Conservation (phyloP, 192 early-diverging fungal genomes). For the Chytriomyces confervae region DNA sequence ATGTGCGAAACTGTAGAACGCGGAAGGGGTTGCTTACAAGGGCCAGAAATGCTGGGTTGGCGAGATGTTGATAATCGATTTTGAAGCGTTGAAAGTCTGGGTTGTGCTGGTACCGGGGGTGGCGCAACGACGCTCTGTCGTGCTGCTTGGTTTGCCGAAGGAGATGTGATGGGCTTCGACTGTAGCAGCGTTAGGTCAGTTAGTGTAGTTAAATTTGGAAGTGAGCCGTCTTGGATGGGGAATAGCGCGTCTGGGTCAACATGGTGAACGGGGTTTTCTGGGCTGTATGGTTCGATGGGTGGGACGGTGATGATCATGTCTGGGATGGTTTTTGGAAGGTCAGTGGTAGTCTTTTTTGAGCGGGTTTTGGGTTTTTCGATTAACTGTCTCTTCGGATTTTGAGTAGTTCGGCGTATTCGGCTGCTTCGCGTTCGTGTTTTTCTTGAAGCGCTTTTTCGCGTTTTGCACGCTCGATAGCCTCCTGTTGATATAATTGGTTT, state of each 20-base stretch:
- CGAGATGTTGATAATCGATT: neutral
- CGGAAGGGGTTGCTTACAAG: neutral
- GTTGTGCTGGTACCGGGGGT: neutral
- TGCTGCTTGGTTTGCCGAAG: neutral
- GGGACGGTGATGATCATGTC: constrained; percentile 22
- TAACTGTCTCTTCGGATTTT: constrained; percentile 4
- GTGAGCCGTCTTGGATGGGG: neutral
- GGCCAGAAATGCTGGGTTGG: neutral
- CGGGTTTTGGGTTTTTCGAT: neutral
- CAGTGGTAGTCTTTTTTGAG: neutral
- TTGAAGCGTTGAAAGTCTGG: neutral
- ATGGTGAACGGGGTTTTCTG: neutral
- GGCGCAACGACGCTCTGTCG: neutral
- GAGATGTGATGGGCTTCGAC: neutral
- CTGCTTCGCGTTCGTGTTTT: constrained; percentile 1
- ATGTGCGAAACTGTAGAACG: neutral
- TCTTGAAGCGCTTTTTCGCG: constrained; percentile 11
- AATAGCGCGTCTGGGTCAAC: constrained; percentile 10
- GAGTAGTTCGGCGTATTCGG: neutral
- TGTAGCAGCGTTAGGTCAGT: neutral
- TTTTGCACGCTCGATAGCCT: constrained; percentile 12
- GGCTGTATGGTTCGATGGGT: constrained; percentile 6
- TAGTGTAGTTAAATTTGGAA: neutral
- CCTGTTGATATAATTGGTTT: neutral
- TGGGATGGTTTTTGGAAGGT: neutral